A percentile compares a stretch with the other conserved stretches of the same genome.
These are phyloP conservation scores for Microsporum audouinii DNA, from an alignment of 2,329 filamentous ascomycete genomes.

Conservation along the genomic window DNA sequence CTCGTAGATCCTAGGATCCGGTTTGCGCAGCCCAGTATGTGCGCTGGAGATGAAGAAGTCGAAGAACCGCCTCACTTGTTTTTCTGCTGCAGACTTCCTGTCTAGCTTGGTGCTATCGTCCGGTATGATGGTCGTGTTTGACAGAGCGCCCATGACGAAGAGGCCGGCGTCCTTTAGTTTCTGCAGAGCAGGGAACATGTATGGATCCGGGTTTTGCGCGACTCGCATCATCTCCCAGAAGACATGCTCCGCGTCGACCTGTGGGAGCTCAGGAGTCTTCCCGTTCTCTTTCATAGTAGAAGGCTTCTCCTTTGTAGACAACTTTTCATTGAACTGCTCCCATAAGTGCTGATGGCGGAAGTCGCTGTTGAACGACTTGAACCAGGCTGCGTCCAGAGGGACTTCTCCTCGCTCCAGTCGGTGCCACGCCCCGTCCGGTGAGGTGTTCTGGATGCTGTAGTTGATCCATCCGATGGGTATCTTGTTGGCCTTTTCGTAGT, in stretches of 20 bases:
- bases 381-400: slow-evolving; percentile 62
- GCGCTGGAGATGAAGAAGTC: slow-evolving; percentile 82
- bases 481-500: slow-evolving; percentile 65
- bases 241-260: slow-evolving; percentile 63
- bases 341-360: slow-evolving; percentile 57
- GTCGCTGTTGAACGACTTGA: slow-evolving; percentile 62
- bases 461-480: slow-evolving; percentile 90
- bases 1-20: slow-evolving; percentile 69
- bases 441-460: slow-evolving; percentile 68
- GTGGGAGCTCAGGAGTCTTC: slow-evolving; percentile 46
- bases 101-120: slow-evolving; percentile 38
- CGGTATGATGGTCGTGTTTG: slow-evolving; percentile 84
- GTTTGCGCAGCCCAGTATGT: slow-evolving; percentile 78
- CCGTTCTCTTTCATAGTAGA: slow-evolving; percentile 10
- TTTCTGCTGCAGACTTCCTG: slow-evolving; percentile 31
- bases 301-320: neutral
- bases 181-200: slow-evolving; percentile 74
- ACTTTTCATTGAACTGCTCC: slow-evolving; percentile 45
- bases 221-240: slow-evolving; percentile 86
- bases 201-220: slow-evolving; percentile 61
- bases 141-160: slow-evolving; percentile 70
- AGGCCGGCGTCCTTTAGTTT: slow-evolving; percentile 52
- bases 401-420: slow-evolving; percentile 75
- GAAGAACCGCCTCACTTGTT: slow-evolving; percentile 55
- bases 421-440: slow-evolving; percentile 77